Percentiles rank a stretch among this genome's conserved stretches.
phyloP scores from a whole-genome alignment of 306 rosid species.

The Quercus wislizeni region DNA sequence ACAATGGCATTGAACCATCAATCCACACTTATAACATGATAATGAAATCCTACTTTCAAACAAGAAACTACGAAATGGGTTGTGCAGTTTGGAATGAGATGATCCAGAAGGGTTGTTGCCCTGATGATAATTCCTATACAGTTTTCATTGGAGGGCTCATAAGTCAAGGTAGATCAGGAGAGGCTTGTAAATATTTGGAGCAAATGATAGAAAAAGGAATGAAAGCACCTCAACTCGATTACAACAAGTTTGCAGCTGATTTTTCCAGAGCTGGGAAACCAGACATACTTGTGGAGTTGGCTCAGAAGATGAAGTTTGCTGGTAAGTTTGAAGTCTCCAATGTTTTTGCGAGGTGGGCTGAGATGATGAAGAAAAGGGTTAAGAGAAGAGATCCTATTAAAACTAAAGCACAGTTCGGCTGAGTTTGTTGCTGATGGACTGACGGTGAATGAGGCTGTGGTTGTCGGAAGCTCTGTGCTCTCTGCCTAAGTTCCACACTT shows the following conservation, averaged over 20 bases:
- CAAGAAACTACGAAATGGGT: conserved; percentile 70
- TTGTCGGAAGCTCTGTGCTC: conserved; percentile 7
- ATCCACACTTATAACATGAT: conserved; percentile 89
- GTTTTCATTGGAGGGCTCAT: conserved; percentile 79
- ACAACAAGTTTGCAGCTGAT: conserved; percentile 78
- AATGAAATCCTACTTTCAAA: conserved; percentile 75
- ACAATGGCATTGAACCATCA: conserved; percentile 55
- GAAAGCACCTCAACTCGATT: conserved; percentile 88
- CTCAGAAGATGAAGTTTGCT: conserved; percentile 67
- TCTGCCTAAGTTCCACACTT: background rate
- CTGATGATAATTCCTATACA: conserved; percentile 76
- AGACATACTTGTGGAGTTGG: conserved; percentile 66
- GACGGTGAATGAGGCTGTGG: background rate
- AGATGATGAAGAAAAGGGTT: conserved; percentile 62
- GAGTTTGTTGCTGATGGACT: background rate
- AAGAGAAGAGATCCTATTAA: conserved; percentile 43
- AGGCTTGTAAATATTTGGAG: conserved; percentile 75
- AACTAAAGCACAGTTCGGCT: conserved; percentile 21
- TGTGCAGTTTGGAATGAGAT: conserved; percentile 67
- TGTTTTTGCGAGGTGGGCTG: conserved; percentile 71
- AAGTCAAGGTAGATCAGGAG: conserved; percentile 61
- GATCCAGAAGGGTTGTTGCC: conserved; percentile 69
- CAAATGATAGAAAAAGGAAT: conserved; percentile 88
- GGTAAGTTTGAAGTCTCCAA: conserved; percentile 80
- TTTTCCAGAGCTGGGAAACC: conserved; percentile 75